Evolutionary conservation across 2,329 filamentous ascomycete species (phyloP).

Genomic region (Colletotrichum phormii): DNA sequence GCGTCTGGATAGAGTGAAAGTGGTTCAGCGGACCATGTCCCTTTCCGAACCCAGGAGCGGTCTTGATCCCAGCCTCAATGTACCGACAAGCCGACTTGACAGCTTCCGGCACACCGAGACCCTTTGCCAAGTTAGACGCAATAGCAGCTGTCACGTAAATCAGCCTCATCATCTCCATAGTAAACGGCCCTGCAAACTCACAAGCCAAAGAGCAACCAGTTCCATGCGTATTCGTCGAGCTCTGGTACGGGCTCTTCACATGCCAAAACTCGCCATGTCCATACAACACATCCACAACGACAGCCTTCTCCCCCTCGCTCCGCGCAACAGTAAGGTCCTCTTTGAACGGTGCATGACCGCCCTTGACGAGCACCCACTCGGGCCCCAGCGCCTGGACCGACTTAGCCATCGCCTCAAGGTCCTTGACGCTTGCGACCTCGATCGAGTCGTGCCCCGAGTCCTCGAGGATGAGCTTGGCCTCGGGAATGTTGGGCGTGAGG

Average conservation of each 20-base stretch:
- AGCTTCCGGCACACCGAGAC: conserved; percentile 65
- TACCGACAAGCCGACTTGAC: conserved; percentile 78
- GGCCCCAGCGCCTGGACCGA: conserved; percentile 77
- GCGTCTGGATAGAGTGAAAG: conserved; percentile 76
- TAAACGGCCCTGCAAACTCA: conserved; percentile 54
- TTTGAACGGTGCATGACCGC: conserved; percentile 86
- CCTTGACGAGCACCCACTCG: conserved; percentile 87
- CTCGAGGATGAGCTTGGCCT: conserved; percentile 74
- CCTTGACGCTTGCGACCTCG: conserved; percentile 67
- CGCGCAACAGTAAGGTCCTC: conserved; percentile 70
- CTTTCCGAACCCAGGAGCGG: conserved; percentile 70
- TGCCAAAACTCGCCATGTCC: conserved; percentile 67
- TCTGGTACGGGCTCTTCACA: conserved; percentile 78
- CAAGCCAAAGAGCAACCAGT: conserved; percentile 95
- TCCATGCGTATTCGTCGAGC: conserved; percentile 87
- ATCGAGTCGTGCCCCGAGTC: conserved; percentile 55
- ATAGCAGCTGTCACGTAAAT: conserved; percentile 71
- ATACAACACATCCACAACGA: conserved; percentile 83
- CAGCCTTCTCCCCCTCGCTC: conserved; percentile 66
- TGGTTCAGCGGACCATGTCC: conserved; percentile 82
- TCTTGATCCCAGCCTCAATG: conserved; percentile 77
- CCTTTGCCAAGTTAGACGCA: conserved; percentile 76
- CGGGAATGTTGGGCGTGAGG: conserved; percentile 82
- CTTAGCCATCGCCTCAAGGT: conserved; percentile 76
- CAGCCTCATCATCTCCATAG: not conserved